Evolutionary conservation across 352 stramenopile species (phyloP).

Genomic region (Globisporangium spinosum): DNA sequence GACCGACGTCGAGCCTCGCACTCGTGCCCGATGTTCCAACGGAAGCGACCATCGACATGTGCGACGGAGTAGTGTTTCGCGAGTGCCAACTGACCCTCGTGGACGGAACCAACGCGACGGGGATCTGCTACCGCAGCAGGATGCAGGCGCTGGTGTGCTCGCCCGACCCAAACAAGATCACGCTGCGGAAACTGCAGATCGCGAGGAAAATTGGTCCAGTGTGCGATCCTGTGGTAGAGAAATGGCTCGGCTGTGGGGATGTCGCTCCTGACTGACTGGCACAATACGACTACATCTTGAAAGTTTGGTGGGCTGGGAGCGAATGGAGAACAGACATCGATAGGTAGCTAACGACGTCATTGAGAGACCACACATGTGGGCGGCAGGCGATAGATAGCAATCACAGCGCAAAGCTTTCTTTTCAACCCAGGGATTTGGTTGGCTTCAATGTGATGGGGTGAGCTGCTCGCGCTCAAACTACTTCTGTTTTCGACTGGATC

Average conservation of each 20-base stretch:
- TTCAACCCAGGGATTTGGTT: no score
- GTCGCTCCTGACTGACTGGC: neutral
- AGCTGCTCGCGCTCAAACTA: no score
- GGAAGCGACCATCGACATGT: conserved; percentile 23
- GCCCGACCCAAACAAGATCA: conserved; percentile 24
- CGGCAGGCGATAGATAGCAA: no score
- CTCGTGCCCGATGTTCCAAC: conserved; percentile 21
- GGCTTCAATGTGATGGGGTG: no score
- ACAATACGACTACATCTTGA: neutral
- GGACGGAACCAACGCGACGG: neutral
- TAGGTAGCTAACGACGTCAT: no score
- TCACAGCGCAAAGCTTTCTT: no score
- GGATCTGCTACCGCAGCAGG: conserved; percentile 35
- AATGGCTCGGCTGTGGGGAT: conserved; percentile 13
- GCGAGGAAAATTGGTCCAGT: neutral
- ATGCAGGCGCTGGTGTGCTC: conserved; percentile 36
- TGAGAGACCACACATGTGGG: no score
- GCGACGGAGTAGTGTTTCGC: conserved; percentile 24
- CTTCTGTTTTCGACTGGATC: no score
- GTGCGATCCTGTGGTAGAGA: conserved; percentile 6
- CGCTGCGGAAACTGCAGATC: conserved; percentile 21
- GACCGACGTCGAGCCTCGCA: neutral
- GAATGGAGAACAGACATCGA: no score
- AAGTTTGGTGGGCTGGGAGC: no score
- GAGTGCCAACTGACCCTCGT: conserved; percentile 16